A percentile compares a stretch with the other conserved stretches of the same genome.
Evolutionary conservation across 2,329 filamentous ascomycete genomes (phyloP).

Genomic region (Fusarium brachygibbosum): DNA sequence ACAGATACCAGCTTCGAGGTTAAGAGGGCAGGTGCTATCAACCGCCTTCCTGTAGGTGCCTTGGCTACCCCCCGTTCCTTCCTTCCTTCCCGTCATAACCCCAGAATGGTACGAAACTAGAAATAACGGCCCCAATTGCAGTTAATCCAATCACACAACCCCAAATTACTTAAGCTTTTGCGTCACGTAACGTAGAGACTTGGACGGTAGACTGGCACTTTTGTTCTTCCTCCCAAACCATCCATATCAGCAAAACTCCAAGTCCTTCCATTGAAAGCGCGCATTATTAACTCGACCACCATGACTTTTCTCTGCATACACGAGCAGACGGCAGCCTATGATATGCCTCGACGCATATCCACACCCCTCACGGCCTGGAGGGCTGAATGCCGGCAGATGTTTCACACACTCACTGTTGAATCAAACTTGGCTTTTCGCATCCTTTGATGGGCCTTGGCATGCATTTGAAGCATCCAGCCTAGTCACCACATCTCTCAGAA

Average conservation of each 20-base stretch:
- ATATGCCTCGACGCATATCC: conserved; percentile 23
- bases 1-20: background rate
- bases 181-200: background rate
- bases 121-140: background rate
- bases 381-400: conserved; percentile 45
- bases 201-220: conserved; percentile 15
- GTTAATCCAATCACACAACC: background rate
- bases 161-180: conserved; percentile 1
- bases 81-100: background rate
- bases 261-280: conserved; percentile 25
- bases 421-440: conserved; percentile 46
- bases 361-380: conserved; percentile 41
- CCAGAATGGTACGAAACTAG: background rate
- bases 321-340: conserved; percentile 27
- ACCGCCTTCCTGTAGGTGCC: background rate
- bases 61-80: background rate
- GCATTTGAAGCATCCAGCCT: conserved; percentile 38
- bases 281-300: conserved; percentile 38
- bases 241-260: conserved; percentile 3
- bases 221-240: conserved; percentile 9
- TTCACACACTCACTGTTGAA: conserved; percentile 42
- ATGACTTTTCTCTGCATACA: conserved; percentile 47
- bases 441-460: conserved; percentile 31
- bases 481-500: conserved; percentile 34
- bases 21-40: background rate